Evolutionary conservation across 2,329 filamentous ascomycete genomes (phyloP).

Genomic region (Gnomoniopsis smithogilvyi): DNA sequence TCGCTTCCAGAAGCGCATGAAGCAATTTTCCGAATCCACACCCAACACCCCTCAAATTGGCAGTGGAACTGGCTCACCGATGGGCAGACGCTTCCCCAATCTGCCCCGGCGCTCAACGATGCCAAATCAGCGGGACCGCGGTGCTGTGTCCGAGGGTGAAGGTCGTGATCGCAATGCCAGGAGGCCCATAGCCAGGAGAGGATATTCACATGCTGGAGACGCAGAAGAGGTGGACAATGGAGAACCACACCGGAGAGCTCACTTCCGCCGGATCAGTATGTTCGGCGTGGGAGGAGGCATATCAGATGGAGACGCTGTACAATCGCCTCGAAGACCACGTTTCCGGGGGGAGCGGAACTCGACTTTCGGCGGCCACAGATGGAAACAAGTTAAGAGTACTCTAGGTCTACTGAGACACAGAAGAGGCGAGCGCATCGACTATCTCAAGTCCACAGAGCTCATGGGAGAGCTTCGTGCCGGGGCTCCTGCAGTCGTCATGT

Average conservation of each 20-base stretch:
- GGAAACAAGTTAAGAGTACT: conserved; percentile 90
- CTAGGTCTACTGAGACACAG: conserved; percentile 75
- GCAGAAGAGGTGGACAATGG: conserved; percentile 47
- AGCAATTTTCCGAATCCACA: conserved; percentile 56
- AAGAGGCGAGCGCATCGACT: conserved; percentile 86
- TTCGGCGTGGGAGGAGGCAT: conserved; percentile 60
- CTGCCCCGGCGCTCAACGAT: conserved; percentile 64
- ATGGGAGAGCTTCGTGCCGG: conserved; percentile 94
- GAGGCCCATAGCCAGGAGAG: conserved; percentile 10
- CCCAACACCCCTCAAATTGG: conserved; percentile 61
- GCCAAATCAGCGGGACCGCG: conserved; percentile 58
- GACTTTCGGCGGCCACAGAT: conserved; percentile 76
- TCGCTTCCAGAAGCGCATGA: conserved; percentile 53
- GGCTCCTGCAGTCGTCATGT: conserved; percentile 86
- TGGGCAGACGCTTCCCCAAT: conserved; percentile 46
- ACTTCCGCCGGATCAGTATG: conserved; percentile 64
- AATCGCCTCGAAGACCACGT: conserved; percentile 51
- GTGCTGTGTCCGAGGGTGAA: conserved; percentile 72
- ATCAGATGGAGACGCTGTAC: conserved; percentile 59
- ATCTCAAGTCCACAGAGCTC: conserved; percentile 91
- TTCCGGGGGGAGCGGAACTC: conserved; percentile 66
- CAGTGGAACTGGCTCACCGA: conserved; percentile 38
- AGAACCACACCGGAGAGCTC: conserved; percentile 36
- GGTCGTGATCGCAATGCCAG: conserved; percentile 53
- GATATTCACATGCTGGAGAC: conserved; percentile 26